Base-by-base conservation (phyloP, 176 grass and related monocot species). In the Musa acuminata region DNA sequence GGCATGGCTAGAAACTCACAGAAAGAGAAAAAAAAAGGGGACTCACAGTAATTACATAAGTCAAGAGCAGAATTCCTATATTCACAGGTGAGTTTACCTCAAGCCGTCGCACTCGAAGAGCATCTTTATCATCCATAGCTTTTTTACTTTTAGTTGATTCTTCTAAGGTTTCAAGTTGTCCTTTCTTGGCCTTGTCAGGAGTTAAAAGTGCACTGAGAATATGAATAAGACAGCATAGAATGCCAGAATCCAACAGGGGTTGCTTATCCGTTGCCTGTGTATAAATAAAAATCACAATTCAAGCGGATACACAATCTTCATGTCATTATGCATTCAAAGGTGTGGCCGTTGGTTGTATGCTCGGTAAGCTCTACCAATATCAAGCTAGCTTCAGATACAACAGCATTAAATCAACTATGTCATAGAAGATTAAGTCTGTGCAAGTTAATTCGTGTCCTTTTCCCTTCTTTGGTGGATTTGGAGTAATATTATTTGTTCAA, bases 181-280 rank as follows among this genome's bases (percentile, higher is more conserved):
- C 87, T 86, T 71, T 66, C 62, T 86, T 76, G 67, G 75, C 84
- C 76, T 87, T 82, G 83, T 92, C 81, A 27, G 72, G 66, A 82
- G 81, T 89, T 80, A 99, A 78, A 79, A 99, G 88, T 75, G 90
- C 86, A 87, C 87, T 90, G 68, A 99, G 88, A 60, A 95, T 91
- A 83, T 91, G 90, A 82, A 95, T 91, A 81, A 99, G 91, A 55
- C 91, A 99, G 84, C 91, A 91, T 71, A 99, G 83, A 84, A 99
- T 91, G 78, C 96, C 96, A 85, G 96, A 94, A 78, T 99, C 96
- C 88, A 99, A 81, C 54, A 99, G 55, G 81, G 88, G 88, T 74
- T 99, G 96, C 62, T 87, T 95, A 81, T 99, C 88, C 58, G 78
- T 83, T 79, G 91, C 81, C 96, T 99, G 81, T 69, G 79, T 79